Percentiles rank a stretch among this genome's conserved stretches.
Conservation (phyloP, 805 yeast genomes). For the Starmerella geochares region DNA sequence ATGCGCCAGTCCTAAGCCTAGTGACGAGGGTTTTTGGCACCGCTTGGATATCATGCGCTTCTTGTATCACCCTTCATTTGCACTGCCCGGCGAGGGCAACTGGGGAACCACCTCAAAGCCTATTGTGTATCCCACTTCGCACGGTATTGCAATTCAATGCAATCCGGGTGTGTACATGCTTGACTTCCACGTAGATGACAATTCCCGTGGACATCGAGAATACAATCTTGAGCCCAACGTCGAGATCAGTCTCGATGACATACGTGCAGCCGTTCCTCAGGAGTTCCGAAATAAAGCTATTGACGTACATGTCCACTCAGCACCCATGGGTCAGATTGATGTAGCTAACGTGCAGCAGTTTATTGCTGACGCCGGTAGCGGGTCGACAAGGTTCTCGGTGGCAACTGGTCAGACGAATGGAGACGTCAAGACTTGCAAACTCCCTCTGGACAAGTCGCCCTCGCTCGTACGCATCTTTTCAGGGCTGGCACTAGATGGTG, state of each 20-base stretch:
- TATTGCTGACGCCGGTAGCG: conserved; percentile 9
- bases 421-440: conserved; percentile 10
- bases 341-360: conserved; percentile 42
- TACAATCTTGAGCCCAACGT: conserved; percentile 55
- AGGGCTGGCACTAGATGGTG: conserved; percentile 76
- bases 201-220: conserved; percentile 48
- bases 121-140: conserved; percentile 39
- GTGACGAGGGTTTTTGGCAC: conserved; percentile 80
- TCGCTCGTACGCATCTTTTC: conserved; percentile 50
- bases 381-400: conserved; percentile 9
- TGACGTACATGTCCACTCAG: conserved; percentile 27
- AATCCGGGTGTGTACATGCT: conserved; percentile 62
- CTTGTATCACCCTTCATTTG: conserved; percentile 69
- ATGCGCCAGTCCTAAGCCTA: conserved; percentile 34
- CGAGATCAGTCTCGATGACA: conserved; percentile 39
- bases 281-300: conserved; percentile 34
- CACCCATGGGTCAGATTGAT: conserved; percentile 40
- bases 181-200: conserved; percentile 54
- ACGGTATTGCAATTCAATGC: conserved; percentile 42
- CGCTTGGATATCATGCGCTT: conserved; percentile 68
- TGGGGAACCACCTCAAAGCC: conserved; percentile 36
- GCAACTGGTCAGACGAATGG: conserved; percentile 24
- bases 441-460: conserved; percentile 20
- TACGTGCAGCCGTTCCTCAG: conserved; percentile 35
- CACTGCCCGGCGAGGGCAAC: conserved; percentile 50